Base-by-base conservation (phyloP, 768 basidiomycete species). In the Termitomyces sp. region DNA sequence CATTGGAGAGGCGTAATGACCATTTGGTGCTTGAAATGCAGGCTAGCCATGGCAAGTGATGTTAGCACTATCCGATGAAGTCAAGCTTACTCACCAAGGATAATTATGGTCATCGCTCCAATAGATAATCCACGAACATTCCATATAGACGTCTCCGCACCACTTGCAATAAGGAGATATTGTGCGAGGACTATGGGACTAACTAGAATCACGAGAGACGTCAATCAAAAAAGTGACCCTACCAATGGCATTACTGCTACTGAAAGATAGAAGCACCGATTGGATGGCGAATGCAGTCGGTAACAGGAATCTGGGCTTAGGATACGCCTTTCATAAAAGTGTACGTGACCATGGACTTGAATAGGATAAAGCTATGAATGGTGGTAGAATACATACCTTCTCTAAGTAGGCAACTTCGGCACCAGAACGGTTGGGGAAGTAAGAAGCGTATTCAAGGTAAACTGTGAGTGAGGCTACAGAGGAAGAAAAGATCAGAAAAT, bases 381-480 rank as follows among this genome's bases (percentile, higher is more conserved):
- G 32, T 20, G 24, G 18, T 50, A 10, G 1, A 40, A 7, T 26
- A 39, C 63, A 63, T 30, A 71, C 77, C 70, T 76, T 72, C 55
- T 79, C 77, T 14, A 80, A 68, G 54, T 79, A 81, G 3, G 76
- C 80, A 6, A 81, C 79, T 58, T 80, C 76, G 9, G 77, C 81
- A 6, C 80, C 80, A 8, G 79, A 78, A 16, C 81, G 72, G 53
- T 76, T 70, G 13, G 81, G 81, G 61, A 80, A 81, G 66, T 78
- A 77, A 36, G 76, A 71, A 1, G 76, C 74, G 33, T 76, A 75
- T 63, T 82, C 80, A 14, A 77, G 69, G 58, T 75, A 81, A n/a
- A 76, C 69, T 14, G 72, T 63, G 20, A 76, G 67, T 16, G 65
- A 69, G 14, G 74, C 72, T 72, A 40, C 14, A 36, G 30, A 58